Evolutionary conservation across 2,329 filamentous ascomycete species (phyloP), one percentile per base, ranked within the genome.

Genomic region (Exophiala xenobiotica): DNA sequence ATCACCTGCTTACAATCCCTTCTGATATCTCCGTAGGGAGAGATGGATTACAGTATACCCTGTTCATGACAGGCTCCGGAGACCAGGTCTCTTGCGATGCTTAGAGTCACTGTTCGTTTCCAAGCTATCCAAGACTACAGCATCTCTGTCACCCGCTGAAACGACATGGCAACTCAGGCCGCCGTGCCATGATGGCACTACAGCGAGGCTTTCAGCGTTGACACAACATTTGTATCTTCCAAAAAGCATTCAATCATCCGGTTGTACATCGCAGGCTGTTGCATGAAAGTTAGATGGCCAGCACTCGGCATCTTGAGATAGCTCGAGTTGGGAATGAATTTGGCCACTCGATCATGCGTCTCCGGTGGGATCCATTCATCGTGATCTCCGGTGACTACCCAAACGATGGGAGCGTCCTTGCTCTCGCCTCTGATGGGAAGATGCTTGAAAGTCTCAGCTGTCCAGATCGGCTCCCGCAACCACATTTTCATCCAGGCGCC

Each of bases 401-500:
- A 48, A 6, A 48, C 31, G 24, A 48, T 48, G 7, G 45, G 45
- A 12, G 45, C 45, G n/a, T 26, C 31, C 7, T 20, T 26, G 19
- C 14, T 16, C 8, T 48, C 31, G 2, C 45, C 45, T 22, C 45
- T 14, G 22, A 39, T 16, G 16, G 45, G 45, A 29, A 48, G 9
- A 14, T 48, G 31, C 16, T 26, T 39, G 31, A 48, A 48, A 9
- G 45, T 39, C 14, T 48, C 45, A 19, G 12, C 45, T 2, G 19
- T 48, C 45, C 45, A 48, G 16, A 39, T 39, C 6, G 45, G 45
- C 33, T 48, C 45, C n/a, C 45, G 19, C 20, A 20, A 23, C 45
- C 45, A 48, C 45, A 48, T 48, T 4, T 38, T 39, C 45, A 48
- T 39, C 19, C 33, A 48, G 2, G 45, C 31, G 16, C 45, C 45